Conservation (phyloP, 2,329 filamentous ascomycete species). For the Fusarium subglutinans region DNA sequence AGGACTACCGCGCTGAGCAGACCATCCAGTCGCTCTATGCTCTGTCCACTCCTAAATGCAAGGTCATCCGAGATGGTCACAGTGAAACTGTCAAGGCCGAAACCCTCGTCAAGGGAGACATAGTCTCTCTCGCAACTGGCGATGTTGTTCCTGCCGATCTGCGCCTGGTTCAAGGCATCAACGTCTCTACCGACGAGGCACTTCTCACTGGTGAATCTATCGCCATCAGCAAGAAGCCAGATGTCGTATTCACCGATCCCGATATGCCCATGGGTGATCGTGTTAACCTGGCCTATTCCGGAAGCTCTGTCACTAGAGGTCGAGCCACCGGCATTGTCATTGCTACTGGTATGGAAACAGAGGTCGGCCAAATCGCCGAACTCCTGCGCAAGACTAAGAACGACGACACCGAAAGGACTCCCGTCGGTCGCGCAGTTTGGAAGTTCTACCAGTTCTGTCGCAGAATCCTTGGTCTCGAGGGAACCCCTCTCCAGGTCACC, state of each 20-base stretch:
- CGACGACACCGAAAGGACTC: slow-evolving; percentile 51
- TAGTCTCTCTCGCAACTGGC: slow-evolving; percentile 70
- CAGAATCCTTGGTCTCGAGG: slow-evolving; percentile 72
- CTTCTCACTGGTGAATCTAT: slow-evolving; percentile 78
- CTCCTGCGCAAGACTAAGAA: slow-evolving; percentile 68
- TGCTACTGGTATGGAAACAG: slow-evolving; percentile 76
- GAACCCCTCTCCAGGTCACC: slow-evolving; percentile 86
- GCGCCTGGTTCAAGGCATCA: slow-evolving; percentile 72
- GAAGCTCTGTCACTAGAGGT: slow-evolving; percentile 76
- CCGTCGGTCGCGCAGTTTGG: slow-evolving; percentile 57
- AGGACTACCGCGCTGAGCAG: slow-evolving; percentile 70
- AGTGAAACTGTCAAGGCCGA: slow-evolving; percentile 63
- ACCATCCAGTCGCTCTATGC: slow-evolving; percentile 69
- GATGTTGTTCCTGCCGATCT: slow-evolving; percentile 77
- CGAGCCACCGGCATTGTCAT: slow-evolving; percentile 75
- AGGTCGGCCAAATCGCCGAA: slow-evolving; percentile 79
- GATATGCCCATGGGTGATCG: slow-evolving; percentile 74
- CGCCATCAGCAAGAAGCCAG: slow-evolving; percentile 72
- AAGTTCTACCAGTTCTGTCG: slow-evolving; percentile 55
- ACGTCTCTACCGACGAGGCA: slow-evolving; percentile 79
- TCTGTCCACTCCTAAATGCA: slow-evolving; percentile 67
- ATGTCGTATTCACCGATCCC: slow-evolving; percentile 60
- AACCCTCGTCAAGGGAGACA: slow-evolving; percentile 71
- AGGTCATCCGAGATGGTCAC: slow-evolving; percentile 64
- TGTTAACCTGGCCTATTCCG: slow-evolving; percentile 76